Base-by-base conservation (phyloP, 495 filamentous ascomycete species). In the Penicillium cosmopolitanum region DNA sequence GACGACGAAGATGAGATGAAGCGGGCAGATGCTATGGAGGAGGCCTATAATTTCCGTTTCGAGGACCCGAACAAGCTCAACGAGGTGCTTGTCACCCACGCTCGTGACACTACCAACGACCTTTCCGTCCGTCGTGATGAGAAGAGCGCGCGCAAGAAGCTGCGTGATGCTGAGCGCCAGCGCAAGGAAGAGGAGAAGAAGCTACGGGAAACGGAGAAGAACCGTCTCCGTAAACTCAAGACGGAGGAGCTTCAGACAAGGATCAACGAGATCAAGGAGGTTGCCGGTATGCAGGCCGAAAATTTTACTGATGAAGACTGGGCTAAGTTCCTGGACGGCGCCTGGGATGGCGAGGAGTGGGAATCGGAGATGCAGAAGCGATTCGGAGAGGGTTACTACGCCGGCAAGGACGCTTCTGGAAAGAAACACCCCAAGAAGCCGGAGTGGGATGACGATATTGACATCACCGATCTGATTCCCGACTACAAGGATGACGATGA, bases 11-110 rank as follows among this genome's bases (percentile, higher is more conserved):
- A 94, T 52, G 89, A 93, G 31, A 89, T 93, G 50, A 80, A 85
- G 13, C 82, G 86, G 25, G 93, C 94, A 35, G 95, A 98, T 25
- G 84, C 84, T 28, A 93, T 92, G 63, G 95, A 98, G 71, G 83
- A 88, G 54, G 93, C 92, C n/a, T 98, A 96, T 77, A 98, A 98
- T 73, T 78, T 97, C 73, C 89, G 95, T 23, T 98, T 98, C 66
- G 95, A 98, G 67, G 89, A 98, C 65, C 92, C 95, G 1, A 82
- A 80, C 64, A 89, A 87, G 61, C 83, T 89, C 59, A 96, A 97
- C 63, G 91, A 96, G 66, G 85, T 88, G 52, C 71, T 97, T 2
- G 85, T 87, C 60, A 91, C 94, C 10, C 94, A 96, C 73, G 87
- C 93, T 55, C 87, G 95, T 84, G 92, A 96, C 68, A 80, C 89